Conservation (phyloP, 768 basidiomycete species). For the Boletus barrowsii region DNA sequence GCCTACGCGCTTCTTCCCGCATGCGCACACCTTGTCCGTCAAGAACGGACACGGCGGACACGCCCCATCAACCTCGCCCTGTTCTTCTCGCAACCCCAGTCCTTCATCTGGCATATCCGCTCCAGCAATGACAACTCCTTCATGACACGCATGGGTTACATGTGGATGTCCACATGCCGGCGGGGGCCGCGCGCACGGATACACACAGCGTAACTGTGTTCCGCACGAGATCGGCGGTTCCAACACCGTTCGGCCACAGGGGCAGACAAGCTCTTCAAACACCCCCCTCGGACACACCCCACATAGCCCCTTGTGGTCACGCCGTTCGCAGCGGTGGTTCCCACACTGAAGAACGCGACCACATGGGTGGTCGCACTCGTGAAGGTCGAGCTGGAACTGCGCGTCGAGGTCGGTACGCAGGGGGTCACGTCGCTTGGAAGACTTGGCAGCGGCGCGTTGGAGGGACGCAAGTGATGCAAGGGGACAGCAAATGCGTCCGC, state of each 20-base stretch:
- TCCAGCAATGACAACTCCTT: slow-evolving; percentile 42
- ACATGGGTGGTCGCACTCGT: slow-evolving; percentile 83
- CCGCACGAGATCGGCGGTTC: slow-evolving; percentile 91
- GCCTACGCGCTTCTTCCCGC: slow-evolving; percentile 77
- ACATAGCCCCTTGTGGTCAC: slow-evolving; percentile 83
- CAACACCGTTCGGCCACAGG: slow-evolving; percentile 81
- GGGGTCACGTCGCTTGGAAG: slow-evolving; percentile 37
- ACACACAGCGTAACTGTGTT: slow-evolving; percentile 70
- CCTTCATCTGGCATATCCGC: slow-evolving; percentile 26
- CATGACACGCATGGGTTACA: slow-evolving; percentile 80
- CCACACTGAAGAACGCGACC: slow-evolving; percentile 72
- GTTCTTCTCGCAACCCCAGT: slow-evolving; percentile 1
- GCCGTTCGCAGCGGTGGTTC: slow-evolving; percentile 71
- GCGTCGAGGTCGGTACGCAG: slow-evolving; percentile 2
- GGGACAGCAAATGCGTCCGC: slow-evolving; percentile 84
- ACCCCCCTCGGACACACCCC: slow-evolving; percentile 81
- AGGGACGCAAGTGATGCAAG: slow-evolving; percentile 58
- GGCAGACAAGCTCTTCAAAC: slow-evolving; percentile 89
- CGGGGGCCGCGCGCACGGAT: slow-evolving; percentile 71
- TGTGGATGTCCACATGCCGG: slow-evolving; percentile 82
- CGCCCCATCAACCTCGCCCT: not conserved
- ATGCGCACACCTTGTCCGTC: slow-evolving; percentile 77
- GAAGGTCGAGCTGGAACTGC: slow-evolving; percentile 50
- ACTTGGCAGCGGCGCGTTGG: slow-evolving; percentile 61
- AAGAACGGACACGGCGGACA: slow-evolving; percentile 92